Percentiles rank a stretch among this genome's conserved stretches.
These are phyloP conservation scores for Phaeomoniella chlamydospora DNA, from an alignment of 2,329 filamentous ascomycete genomes.

Conservation along the genomic window DNA sequence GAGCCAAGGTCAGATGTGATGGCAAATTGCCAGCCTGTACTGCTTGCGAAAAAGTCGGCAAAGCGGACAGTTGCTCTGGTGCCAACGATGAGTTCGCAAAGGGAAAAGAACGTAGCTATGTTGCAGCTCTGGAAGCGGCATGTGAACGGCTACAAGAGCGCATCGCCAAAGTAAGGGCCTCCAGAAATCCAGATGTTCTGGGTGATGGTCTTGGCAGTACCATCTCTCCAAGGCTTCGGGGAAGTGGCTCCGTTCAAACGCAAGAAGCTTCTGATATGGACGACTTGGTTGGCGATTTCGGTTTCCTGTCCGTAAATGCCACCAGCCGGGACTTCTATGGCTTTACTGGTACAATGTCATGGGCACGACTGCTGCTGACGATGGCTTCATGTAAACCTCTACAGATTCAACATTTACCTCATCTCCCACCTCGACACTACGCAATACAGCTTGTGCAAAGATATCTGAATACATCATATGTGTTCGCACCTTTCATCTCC, in stretches of 20 bases:
- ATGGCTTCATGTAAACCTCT: slow-evolving; percentile 62
- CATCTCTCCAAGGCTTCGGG: neutral
- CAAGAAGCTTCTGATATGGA: slow-evolving; percentile 78
- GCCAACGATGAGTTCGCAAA: slow-evolving; percentile 92
- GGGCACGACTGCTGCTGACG: slow-evolving; percentile 76
- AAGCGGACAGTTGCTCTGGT: slow-evolving; percentile 75
- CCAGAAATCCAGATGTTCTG: neutral
- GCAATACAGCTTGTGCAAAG: slow-evolving; percentile 61
- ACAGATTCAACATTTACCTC: slow-evolving; percentile 33
- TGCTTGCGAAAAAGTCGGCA: slow-evolving; percentile 83
- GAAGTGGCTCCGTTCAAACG: slow-evolving; percentile 27
- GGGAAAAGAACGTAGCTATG: slow-evolving; percentile 93
- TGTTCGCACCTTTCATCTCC: slow-evolving; percentile 67
- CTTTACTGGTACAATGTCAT: slow-evolving; percentile 78
- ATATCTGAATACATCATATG: slow-evolving; percentile 71
- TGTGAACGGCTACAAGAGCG: slow-evolving; percentile 77
- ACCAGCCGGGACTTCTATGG: slow-evolving; percentile 89
- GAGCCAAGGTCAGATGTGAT: slow-evolving; percentile 95
- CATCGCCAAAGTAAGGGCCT: slow-evolving; percentile 33
- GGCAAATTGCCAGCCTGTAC: slow-evolving; percentile 91
- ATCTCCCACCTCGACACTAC: slow-evolving; percentile 57
- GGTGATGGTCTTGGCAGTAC: neutral
- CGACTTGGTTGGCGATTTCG: slow-evolving; percentile 84
- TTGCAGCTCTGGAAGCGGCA: slow-evolving; percentile 82
- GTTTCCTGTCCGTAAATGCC: slow-evolving; percentile 85